Percentiles rank a stretch among this genome's conserved stretches.
Evolutionary conservation across 306 rosid species (phyloP).

Genomic region (Lathyrus aphaca): DNA sequence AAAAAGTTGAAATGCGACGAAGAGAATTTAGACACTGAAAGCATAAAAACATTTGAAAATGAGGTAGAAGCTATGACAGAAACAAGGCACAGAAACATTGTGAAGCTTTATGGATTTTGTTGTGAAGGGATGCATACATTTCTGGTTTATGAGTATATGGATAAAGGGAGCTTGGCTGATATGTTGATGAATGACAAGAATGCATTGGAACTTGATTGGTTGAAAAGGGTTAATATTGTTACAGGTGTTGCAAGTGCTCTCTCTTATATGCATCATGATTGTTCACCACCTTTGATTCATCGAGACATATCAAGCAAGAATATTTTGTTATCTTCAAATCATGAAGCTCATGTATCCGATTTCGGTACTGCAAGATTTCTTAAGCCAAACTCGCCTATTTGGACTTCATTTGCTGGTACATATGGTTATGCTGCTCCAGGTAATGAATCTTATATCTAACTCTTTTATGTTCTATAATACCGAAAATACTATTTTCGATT

Average conservation of each 20-base stretch:
- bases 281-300: conserved; percentile 44
- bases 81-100: conserved; percentile 52
- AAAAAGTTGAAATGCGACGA: conserved; percentile 48
- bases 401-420: conserved; percentile 55
- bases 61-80: conserved; percentile 51
- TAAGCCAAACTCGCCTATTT: conserved; percentile 41
- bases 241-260: conserved; percentile 51
- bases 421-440: conserved; percentile 62
- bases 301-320: conserved; percentile 56
- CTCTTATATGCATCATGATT: conserved; percentile 47
- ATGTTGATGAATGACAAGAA: conserved; percentile 37
- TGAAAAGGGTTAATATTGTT: conserved; percentile 39
- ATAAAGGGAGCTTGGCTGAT: conserved; percentile 46
- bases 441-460: background rate
- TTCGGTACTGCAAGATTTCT: conserved; percentile 56
- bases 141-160: conserved; percentile 52
- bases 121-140: conserved; percentile 46
- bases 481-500: background rate
- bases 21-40: conserved; percentile 39
- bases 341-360: conserved; percentile 49
- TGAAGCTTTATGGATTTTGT: conserved; percentile 56
- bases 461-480: background rate
- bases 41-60: conserved; percentile 40
- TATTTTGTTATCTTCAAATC: conserved; percentile 37
- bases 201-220: conserved; percentile 47